Conservation (phyloP, 2,329 filamentous ascomycete species). For the Zasmidium citrigriseum region DNA sequence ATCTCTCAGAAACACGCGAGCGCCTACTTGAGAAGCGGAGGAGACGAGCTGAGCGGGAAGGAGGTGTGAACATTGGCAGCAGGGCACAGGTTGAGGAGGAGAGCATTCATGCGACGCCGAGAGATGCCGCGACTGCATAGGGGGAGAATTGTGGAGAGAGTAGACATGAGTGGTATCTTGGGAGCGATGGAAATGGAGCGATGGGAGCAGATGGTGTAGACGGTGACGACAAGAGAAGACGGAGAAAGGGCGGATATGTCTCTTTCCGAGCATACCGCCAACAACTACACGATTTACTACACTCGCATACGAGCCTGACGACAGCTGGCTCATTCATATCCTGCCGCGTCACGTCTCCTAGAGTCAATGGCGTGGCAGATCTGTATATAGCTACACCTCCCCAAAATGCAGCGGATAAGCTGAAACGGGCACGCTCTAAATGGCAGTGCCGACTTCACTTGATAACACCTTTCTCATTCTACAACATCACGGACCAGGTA, state of each 20-base stretch:
- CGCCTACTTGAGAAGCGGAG: slow-evolving; percentile 85
- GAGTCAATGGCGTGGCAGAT: slow-evolving; percentile 4
- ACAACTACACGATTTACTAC: not conserved
- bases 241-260: not conserved
- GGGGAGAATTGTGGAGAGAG: not conserved
- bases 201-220: not conserved
- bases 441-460: not conserved
- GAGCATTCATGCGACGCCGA: slow-evolving; percentile 29
- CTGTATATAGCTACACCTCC: slow-evolving; percentile 3
- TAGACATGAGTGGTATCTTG: not conserved
- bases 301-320: not conserved
- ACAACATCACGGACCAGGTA: too few relatives aligned
- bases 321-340: not conserved
- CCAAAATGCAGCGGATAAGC: slow-evolving; percentile 2
- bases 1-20: slow-evolving; percentile 77
- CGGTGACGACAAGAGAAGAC: not conserved
- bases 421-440: not conserved
- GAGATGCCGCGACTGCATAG: not conserved
- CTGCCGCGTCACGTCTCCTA: not conserved
- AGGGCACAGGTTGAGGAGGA: slow-evolving; percentile 36
- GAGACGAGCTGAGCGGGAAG: slow-evolving; percentile 69
- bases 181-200: too few relatives aligned
- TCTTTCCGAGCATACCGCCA: not conserved
- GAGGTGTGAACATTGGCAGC: slow-evolving; percentile 31
- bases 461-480: slow-evolving; percentile 6